Conservation (phyloP, 257 asterid genomes). For the Lithospermum erythrorhizon region DNA sequence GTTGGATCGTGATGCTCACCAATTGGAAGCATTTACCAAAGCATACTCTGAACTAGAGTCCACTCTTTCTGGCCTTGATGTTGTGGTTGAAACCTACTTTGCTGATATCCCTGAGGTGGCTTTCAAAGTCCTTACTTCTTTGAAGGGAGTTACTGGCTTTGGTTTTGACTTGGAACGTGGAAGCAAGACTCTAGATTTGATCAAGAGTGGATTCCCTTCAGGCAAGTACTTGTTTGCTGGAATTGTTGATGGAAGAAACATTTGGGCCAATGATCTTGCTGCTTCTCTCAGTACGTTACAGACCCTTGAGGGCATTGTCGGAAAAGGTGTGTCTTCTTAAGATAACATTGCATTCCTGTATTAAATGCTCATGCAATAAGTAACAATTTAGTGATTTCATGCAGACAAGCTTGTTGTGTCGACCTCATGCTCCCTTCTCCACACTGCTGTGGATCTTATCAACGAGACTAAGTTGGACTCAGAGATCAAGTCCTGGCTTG, state of each 20-base stretch:
- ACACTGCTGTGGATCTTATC: constrained; percentile 86
- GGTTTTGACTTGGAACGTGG: constrained; percentile 70
- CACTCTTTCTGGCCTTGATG: constrained; percentile 37
- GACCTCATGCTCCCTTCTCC: constrained; percentile 81
- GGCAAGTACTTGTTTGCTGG: constrained; percentile 94
- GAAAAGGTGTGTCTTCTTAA: constrained; percentile 50
- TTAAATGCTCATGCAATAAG: constrained; percentile 3
- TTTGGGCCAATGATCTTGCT: constrained; percentile 90
- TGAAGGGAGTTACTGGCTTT: constrained; percentile 35
- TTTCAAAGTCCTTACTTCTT: constrained; percentile 37
- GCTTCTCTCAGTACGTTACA: constrained; percentile 52
- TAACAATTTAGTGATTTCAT: constrained; percentile 7
- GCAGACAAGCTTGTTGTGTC: constrained; percentile 93
- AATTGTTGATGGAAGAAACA: constrained; percentile 95
- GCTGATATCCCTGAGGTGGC: constrained; percentile 46
- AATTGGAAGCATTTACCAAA: constrained; percentile 34
- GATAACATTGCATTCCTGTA: neutral
- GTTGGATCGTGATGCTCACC: constrained; percentile 37
- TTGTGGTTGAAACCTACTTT: constrained; percentile 37
- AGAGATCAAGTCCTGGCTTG: constrained; percentile 92
- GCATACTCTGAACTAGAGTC: constrained; percentile 33
- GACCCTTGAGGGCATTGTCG: constrained; percentile 72
- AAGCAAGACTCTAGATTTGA: constrained; percentile 58
- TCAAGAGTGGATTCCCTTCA: constrained; percentile 75
- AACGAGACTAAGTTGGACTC: constrained; percentile 79